Conservation (phyloP, 805 yeast genomes). For the Lachancea sp. region DNA sequence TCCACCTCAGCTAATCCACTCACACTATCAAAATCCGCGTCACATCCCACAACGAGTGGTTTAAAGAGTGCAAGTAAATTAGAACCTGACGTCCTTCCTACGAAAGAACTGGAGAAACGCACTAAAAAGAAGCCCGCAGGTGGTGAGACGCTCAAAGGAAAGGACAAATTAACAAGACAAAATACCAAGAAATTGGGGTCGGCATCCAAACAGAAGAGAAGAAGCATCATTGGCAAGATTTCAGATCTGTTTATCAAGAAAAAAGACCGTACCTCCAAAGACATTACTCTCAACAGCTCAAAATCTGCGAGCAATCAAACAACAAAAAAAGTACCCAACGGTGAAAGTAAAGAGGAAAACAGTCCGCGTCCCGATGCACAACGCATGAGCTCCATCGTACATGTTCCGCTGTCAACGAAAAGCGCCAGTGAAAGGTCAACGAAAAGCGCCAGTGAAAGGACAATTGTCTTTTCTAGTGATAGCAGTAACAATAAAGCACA, state of each 20-base stretch:
- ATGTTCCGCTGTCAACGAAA: background rate
- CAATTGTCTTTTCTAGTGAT: too few relatives aligned
- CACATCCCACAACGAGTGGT: constrained; percentile 23
- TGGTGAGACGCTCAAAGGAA: background rate
- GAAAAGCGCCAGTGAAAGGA: background rate
- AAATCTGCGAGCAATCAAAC: background rate
- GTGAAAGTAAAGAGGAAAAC: background rate
- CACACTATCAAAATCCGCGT: constrained; percentile 17
- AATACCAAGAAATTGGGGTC: background rate
- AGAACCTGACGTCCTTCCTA: too few relatives aligned
- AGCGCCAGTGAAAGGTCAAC: constrained; percentile 9
- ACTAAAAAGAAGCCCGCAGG: too few relatives aligned
- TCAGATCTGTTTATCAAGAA: background rate
- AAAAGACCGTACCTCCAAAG: background rate
- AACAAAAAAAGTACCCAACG: background rate
- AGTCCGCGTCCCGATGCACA: background rate
- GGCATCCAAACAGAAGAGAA: background rate
- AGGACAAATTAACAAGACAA: background rate
- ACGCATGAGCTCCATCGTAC: constrained; percentile 1
- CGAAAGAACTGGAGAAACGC: too few relatives aligned
- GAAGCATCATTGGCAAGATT: background rate
- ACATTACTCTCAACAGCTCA: background rate
- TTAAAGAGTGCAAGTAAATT: too few relatives aligned
- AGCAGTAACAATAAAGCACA: too few relatives aligned
- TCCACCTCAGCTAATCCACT: background rate